Evolutionary conservation across 345 rosid genomes (phyloP), one percentile per base, ranked within the genome.

Genomic region (Bruguiera sexangula): DNA sequence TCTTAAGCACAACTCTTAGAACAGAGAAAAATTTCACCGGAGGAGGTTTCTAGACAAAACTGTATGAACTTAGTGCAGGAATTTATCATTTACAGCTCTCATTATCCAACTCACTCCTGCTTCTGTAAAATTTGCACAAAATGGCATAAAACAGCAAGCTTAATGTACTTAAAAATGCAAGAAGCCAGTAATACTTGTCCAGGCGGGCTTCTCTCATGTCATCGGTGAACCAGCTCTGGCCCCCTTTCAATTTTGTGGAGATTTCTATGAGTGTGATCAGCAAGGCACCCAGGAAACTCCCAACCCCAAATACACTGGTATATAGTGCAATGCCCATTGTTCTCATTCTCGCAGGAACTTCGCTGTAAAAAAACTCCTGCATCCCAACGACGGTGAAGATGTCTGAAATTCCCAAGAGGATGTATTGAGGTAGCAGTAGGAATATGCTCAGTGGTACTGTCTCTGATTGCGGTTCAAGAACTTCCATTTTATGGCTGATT

Each of bases 321-420:
- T 91, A 88, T 10, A 95, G 70, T 0, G 99, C 97, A 66, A 95
- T 91, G 5, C 93, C 99, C 96, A 91, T 87, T 0, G 99, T 88
- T 71, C 89, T 80, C 99, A 95, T 95, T 60, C 83, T 81, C 0
- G 81, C 81, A 0, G 99, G 99, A 15, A 95, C 97, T 72, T 95
- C 96, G 32, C 82, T 80, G 75, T 94, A 94, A 73, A 94, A 94
- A 75, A 91, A 94, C 82, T 94, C 99, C 75, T 94, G 99, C 99
- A 94, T 91, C 6, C 97, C 97, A 20, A 94, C 93, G 11, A 94
- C 99, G 0, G 99, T 95, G 76, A 95, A 95, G 27, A 95, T 86
- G 70, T 95, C 99, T 15, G 97, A 85, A 37, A 91, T 81, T 4
- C 99, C 99, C 31, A 95, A 30, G 6, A 95, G 73, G 53, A 95